These are phyloP conservation scores for Termitomyces sp. DNA, from an alignment of 1,284 basidiomycete species.

Conservation along the genomic window DNA sequence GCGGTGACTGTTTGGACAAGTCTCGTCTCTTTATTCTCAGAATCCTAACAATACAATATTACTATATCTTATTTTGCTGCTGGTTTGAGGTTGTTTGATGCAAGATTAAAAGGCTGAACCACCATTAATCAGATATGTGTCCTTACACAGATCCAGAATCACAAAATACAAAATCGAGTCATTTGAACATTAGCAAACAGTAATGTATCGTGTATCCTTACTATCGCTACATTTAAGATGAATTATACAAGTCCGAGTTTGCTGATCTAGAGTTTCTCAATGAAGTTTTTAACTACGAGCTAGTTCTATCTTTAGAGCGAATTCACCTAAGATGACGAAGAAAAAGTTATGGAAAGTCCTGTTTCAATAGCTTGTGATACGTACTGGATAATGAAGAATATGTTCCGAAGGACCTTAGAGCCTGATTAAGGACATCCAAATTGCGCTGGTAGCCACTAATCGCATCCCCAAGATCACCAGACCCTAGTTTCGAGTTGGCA, in stretches of 20 bases:
- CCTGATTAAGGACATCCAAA: constrained; percentile 12
- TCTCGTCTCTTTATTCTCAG: too few relatives aligned
- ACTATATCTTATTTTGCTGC: too few relatives aligned
- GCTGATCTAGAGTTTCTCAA: background rate
- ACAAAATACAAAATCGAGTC: background rate
- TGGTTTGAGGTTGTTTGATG: too few relatives aligned
- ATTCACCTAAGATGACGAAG: constrained; percentile 8
- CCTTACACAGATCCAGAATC: background rate
- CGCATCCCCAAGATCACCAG: constrained; percentile 3
- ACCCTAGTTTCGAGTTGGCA: constrained; percentile 2
- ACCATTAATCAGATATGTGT: too few relatives aligned
- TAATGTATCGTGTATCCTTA: background rate
- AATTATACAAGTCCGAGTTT: background rate
- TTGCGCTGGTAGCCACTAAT: constrained; percentile 4
- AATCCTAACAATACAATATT: too few relatives aligned
- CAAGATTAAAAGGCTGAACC: too few relatives aligned
- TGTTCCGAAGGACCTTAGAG: constrained; percentile 12
- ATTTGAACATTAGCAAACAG: background rate
- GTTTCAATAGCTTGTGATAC: background rate
- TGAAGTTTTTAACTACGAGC: constrained; percentile 6
- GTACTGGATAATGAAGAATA: constrained; percentile 16
- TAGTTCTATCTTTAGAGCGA: constrained; percentile 13
- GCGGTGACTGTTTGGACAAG: too few relatives aligned
- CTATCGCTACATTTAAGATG: constrained; percentile 1
- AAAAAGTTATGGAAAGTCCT: background rate